Conservation (phyloP, 495 filamentous ascomycete species). For the Mytilinidion resinicola region DNA sequence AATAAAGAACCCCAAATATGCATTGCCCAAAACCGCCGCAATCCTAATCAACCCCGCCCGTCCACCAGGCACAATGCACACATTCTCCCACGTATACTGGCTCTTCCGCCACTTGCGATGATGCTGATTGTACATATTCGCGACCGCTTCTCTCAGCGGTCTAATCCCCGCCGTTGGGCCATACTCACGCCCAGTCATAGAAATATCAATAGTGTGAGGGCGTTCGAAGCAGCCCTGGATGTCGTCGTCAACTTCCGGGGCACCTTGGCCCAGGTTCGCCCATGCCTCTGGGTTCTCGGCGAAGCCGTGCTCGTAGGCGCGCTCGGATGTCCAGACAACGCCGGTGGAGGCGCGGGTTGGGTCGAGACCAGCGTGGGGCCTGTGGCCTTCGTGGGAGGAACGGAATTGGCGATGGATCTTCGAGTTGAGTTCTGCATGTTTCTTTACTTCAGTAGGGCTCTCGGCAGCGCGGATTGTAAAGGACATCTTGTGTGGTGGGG, state of each 20-base stretch:
- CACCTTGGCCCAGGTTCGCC: constrained; percentile 94
- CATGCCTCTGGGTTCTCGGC: constrained; percentile 72
- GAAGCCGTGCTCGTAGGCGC: constrained; percentile 44
- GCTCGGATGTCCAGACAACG: constrained; percentile 39
- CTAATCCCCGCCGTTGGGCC: constrained; percentile 92
- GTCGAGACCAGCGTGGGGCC: constrained; percentile 83
- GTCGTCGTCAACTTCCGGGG: constrained; percentile 89
- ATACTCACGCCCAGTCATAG: constrained; percentile 73
- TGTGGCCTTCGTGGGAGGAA: constrained; percentile 78
- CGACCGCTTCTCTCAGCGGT: constrained; percentile 82
- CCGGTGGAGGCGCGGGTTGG: constrained; percentile 60
- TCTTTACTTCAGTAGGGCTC: not conserved
- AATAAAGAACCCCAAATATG: constrained; percentile 60
- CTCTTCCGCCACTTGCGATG: constrained; percentile 82
- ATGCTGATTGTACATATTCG: constrained; percentile 85
- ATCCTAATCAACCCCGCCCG: constrained; percentile 89
- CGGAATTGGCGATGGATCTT: constrained; percentile 83
- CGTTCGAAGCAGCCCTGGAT: constrained; percentile 85
- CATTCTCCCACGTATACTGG: constrained; percentile 95
- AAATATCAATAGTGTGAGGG: constrained; percentile 75
- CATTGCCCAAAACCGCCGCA: constrained; percentile 86
- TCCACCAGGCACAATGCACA: constrained; percentile 94
- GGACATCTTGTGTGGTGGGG: too few species aligned
- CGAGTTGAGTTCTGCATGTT: constrained; percentile 57
- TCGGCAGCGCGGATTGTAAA: too few species aligned